Evolutionary conservation across 441 rosid genomes (phyloP).

Genomic region (Populus hybrid): DNA sequence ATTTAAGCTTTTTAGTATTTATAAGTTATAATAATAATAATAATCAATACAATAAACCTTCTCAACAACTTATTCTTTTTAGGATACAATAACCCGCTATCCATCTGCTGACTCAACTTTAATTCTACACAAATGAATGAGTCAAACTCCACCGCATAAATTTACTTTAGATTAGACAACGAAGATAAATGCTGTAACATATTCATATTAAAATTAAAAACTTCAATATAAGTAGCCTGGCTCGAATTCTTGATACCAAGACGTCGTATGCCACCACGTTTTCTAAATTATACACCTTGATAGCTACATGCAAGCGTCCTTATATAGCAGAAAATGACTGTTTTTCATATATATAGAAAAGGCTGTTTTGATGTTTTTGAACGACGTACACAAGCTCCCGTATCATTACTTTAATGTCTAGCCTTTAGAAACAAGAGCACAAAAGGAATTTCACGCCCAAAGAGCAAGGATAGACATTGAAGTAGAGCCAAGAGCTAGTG

Average conservation of each 20-base stretch:
- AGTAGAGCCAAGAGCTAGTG: constrained; percentile 64
- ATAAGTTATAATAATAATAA: too few species aligned
- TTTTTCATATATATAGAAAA: neutral
- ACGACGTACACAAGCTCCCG: neutral
- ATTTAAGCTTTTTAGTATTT: too few species aligned
- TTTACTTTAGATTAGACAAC: too few species aligned
- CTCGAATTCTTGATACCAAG: neutral
- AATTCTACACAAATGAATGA: too few species aligned
- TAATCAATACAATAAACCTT: too few species aligned
- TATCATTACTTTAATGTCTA: neutral
- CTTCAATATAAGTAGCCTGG: neutral
- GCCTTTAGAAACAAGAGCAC: neutral
- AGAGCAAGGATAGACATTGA: constrained; percentile 91
- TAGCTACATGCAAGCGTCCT: neutral
- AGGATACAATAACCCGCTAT: too few species aligned
- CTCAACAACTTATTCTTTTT: too few species aligned
- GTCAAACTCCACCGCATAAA: too few species aligned
- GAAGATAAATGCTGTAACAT: too few species aligned
- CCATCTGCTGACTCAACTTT: too few species aligned
- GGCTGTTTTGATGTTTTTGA: neutral
- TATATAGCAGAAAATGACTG: neutral
- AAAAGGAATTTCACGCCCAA: constrained; percentile 53
- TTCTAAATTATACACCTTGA: neutral
- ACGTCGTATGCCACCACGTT: neutral
- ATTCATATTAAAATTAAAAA: too few species aligned